These are phyloP conservation scores for Zalaria obscura DNA, from an alignment of 2,329 filamentous ascomycete species.

Conservation along the genomic window DNA sequence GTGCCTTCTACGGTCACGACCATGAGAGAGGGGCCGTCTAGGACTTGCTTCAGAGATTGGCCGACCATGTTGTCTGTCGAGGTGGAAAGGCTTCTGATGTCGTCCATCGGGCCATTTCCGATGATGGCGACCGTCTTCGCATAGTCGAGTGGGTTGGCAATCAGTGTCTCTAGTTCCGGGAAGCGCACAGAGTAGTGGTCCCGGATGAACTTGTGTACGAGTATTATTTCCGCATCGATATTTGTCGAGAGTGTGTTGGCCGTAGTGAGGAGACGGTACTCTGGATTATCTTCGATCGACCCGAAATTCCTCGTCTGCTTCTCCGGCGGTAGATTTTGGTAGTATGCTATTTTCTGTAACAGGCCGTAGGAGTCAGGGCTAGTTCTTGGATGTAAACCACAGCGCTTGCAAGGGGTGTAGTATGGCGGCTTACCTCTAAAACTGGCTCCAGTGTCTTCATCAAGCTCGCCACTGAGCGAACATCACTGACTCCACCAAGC, in stretches of 20 bases:
- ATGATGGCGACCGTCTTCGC: slow-evolving; percentile 89
- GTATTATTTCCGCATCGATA: slow-evolving; percentile 82
- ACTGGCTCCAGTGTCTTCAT: slow-evolving; percentile 73
- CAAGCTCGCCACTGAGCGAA: slow-evolving; percentile 63
- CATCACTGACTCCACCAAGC: slow-evolving; percentile 57
- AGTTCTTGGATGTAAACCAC: slow-evolving; percentile 51
- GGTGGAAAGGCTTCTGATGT: slow-evolving; percentile 65
- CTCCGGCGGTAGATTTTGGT: slow-evolving; percentile 53
- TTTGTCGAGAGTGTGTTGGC: slow-evolving; percentile 82
- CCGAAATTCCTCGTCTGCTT: slow-evolving; percentile 54
- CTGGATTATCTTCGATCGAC: slow-evolving; percentile 81
- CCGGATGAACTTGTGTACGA: slow-evolving; percentile 91
- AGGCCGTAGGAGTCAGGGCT: slow-evolving; percentile 52
- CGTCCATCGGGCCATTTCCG: slow-evolving; percentile 81
- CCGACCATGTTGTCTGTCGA: slow-evolving; percentile 68
- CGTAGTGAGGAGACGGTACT: slow-evolving; percentile 77
- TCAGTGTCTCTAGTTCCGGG: slow-evolving; percentile 78
- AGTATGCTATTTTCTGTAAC: slow-evolving; percentile 66
- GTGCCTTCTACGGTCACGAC: slow-evolving; percentile 91
- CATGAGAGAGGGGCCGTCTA: slow-evolving; percentile 87
- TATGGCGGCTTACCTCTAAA: slow-evolving; percentile 54
- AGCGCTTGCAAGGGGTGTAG: slow-evolving; percentile 13
- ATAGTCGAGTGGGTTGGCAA: slow-evolving; percentile 87
- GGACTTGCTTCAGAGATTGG: slow-evolving; percentile 59
- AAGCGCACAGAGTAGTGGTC: slow-evolving; percentile 93